A percentile compares a stretch with the other conserved stretches of the same genome.
phyloP scores from a whole-genome alignment of 2,329 filamentous ascomycete genomes.

The Aureobasidium sp. region DNA sequence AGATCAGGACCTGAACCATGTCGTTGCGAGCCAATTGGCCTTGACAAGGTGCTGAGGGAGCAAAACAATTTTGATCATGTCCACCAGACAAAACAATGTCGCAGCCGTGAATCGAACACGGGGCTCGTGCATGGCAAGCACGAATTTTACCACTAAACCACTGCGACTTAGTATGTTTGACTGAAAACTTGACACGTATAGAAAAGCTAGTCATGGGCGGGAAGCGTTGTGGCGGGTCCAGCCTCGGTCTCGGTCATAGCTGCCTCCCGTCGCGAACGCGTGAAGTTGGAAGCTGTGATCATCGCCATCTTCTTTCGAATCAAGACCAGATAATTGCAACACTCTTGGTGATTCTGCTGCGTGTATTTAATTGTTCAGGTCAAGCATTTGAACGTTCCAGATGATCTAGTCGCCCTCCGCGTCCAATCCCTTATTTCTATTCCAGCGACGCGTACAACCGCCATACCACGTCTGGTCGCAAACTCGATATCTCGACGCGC shows the following conservation, averaged over 20 bases:
- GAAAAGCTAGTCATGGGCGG: not conserved
- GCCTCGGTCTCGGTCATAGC: not conserved
- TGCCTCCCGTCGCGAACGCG: not conserved
- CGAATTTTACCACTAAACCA: slow-evolving; percentile 14
- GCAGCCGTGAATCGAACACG: slow-evolving; percentile 13
- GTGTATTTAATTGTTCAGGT: not conserved
- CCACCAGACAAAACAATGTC: not conserved
- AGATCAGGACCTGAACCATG: not conserved
- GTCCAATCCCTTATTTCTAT: not conserved
- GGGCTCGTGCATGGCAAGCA: slow-evolving; percentile 12
- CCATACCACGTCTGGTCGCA: not conserved
- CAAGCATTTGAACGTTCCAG: not conserved
- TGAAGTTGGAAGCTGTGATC: not conserved
- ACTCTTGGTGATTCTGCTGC: not conserved
- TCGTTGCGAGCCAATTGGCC: not conserved
- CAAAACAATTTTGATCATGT: not conserved
- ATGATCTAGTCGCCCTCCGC: not conserved
- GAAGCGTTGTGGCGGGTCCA: not conserved
- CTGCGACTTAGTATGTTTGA: not conserved
- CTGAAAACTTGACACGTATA: not conserved
- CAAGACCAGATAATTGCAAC: not conserved
- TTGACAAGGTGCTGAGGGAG: not conserved
- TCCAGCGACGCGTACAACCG: not conserved
- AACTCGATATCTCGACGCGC: slow-evolving; percentile 1
- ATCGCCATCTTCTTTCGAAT: not conserved